Conservation (phyloP, 441 rosid genomes). For the Arabidopsis hybrid region DNA sequence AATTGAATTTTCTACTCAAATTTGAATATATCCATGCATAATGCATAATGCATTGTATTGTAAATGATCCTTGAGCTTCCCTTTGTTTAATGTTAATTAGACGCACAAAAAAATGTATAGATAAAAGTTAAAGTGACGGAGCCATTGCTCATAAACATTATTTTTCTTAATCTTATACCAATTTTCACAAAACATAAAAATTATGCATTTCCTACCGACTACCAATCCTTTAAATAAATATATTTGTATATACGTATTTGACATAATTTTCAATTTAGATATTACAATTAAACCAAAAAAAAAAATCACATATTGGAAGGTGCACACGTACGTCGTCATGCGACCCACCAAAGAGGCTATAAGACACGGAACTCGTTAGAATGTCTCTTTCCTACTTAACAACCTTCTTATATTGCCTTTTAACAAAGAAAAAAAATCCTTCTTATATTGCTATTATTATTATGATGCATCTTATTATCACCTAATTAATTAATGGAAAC, state of each 20-base stretch:
- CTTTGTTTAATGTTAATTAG: background rate
- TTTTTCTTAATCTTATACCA: background rate
- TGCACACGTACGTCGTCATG: conserved; percentile 50
- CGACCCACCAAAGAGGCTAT: conserved; percentile 45
- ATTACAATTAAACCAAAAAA: background rate
- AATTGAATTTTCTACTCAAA: too few relatives aligned
- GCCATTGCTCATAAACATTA: conserved; percentile 4
- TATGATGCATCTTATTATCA: conserved; percentile 9
- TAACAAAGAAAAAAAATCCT: too few relatives aligned
- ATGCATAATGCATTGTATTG: background rate
- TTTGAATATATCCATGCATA: background rate
- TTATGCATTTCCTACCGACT: background rate
- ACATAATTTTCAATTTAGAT: background rate
- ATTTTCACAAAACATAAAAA: background rate
- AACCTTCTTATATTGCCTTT: conserved; percentile 21
- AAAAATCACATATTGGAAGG: conserved; percentile 18
- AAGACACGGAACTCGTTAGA: conserved; percentile 39
- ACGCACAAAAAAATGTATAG: background rate
- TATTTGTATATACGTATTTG: background rate
- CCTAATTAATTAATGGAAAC: conserved; percentile 18
- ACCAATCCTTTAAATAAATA: background rate
- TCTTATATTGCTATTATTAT: conserved; percentile 5
- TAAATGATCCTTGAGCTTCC: background rate
- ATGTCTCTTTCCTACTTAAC: conserved; percentile 49
- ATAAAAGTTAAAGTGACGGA: background rate